Conservation (phyloP, 106 monocot species). For the Apostasia ramifera region DNA sequence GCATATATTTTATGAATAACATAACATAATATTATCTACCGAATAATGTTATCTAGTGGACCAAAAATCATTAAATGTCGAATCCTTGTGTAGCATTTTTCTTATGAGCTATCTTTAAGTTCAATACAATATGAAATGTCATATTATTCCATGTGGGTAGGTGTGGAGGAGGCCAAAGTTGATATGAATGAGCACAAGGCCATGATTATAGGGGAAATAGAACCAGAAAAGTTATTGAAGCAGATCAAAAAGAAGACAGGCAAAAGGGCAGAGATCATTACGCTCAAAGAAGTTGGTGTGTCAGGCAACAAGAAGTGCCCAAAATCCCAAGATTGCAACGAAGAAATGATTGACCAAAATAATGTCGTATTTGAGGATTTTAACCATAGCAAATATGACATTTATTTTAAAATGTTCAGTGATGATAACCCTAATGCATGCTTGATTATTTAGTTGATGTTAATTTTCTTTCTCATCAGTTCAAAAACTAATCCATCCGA, state of each 20-base stretch:
- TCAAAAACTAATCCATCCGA: too few relatives aligned
- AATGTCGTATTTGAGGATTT: neutral
- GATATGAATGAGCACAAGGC: constrained; percentile 42
- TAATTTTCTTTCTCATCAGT: too few relatives aligned
- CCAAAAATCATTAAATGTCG: too few relatives aligned
- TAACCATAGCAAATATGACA: neutral
- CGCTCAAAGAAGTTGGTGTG: constrained; percentile 1
- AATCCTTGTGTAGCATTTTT: neutral
- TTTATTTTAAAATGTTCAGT: constrained; percentile 18
- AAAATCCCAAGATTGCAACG: neutral
- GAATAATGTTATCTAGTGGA: neutral
- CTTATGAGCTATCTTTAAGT: neutral
- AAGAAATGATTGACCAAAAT: neutral
- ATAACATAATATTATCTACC: neutral
- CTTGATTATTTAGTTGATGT: neutral
- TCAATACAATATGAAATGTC: too few relatives aligned
- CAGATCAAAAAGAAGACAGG: constrained; percentile 52
- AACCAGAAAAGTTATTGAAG: constrained; percentile 38
- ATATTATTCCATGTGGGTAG: constrained; percentile 4
- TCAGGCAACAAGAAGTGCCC: neutral
- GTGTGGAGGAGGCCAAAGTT: constrained; percentile 35
- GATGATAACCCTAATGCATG: constrained; percentile 40
- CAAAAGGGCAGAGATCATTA: constrained; percentile 31
- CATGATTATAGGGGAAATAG: constrained; percentile 28
- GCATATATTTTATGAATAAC: too few relatives aligned